phyloP scores from a whole-genome alignment of 1,139 yeast species.

The Debaryomyces coudertii region DNA sequence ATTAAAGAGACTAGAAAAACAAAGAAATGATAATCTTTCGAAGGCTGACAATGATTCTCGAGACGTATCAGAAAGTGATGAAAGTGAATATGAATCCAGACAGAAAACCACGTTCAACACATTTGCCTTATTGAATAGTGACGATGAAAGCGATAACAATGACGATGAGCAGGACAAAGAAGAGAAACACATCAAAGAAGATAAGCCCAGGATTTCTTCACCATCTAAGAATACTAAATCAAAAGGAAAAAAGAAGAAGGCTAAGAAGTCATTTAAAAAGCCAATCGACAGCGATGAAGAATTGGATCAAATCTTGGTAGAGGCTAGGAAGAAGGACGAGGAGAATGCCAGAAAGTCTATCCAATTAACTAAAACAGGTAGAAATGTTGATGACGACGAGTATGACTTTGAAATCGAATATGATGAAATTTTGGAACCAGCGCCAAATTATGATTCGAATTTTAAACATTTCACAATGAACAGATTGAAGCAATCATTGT shows the following conservation, averaged over 20 bases:
- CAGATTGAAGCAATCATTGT: slow-evolving; percentile 40
- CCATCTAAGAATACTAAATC: neutral
- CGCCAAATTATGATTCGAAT: slow-evolving; percentile 41
- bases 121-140: slow-evolving; percentile 54
- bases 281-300: slow-evolving; percentile 42
- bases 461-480: slow-evolving; percentile 49
- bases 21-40: slow-evolving; percentile 33
- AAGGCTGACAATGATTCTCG: neutral
- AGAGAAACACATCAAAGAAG: slow-evolving; percentile 19
- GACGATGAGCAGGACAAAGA: slow-evolving; percentile 28
- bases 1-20: slow-evolving; percentile 52
- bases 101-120: slow-evolving; percentile 45
- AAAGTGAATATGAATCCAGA: slow-evolving; percentile 18
- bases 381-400: slow-evolving; percentile 26
- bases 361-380: slow-evolving; percentile 16
- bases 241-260: slow-evolving; percentile 3
- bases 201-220: slow-evolving; percentile 17
- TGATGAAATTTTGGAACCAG: slow-evolving; percentile 37
- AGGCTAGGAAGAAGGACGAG: slow-evolving; percentile 37
- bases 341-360: slow-evolving; percentile 17
- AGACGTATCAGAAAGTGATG: slow-evolving; percentile 11
- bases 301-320: slow-evolving; percentile 43
- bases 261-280: slow-evolving; percentile 16
- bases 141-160: slow-evolving; percentile 30
- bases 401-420: slow-evolving; percentile 37